phyloP scores from a whole-genome alignment of 805 yeast genomes.

The Phaffomyces opuntiae region DNA sequence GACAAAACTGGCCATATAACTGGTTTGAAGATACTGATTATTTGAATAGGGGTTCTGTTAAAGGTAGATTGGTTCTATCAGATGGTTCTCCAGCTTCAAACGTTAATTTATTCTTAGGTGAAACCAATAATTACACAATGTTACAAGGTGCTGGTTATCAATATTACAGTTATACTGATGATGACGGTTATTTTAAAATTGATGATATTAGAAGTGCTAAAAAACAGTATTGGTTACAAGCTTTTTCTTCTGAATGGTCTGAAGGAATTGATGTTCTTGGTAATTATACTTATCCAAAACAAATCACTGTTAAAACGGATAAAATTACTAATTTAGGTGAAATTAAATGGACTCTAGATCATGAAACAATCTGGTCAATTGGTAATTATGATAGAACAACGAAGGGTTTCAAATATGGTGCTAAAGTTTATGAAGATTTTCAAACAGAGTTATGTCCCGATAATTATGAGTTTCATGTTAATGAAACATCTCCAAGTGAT shows the following conservation, averaged over 20 bases:
- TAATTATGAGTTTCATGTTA: not conserved
- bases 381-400: constrained; percentile 4
- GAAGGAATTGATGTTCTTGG: constrained; percentile 2
- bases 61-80: constrained; percentile 1
- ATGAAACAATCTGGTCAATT: constrained; percentile 2
- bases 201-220: not conserved
- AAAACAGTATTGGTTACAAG: constrained; percentile 1
- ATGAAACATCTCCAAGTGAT: not conserved
- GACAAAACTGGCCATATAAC: constrained; percentile 3
- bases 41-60: not conserved
- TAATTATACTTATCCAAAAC: not conserved
- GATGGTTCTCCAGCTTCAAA: constrained; percentile 3
- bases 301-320: not conserved
- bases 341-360: not conserved
- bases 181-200: constrained; percentile 2
- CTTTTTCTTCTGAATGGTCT: constrained; percentile 4
- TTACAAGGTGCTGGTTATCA: constrained; percentile 4
- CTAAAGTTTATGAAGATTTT: constrained; percentile 2
- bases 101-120: constrained; percentile 1
- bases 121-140: constrained; percentile 2
- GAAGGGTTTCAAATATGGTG: constrained; percentile 1
- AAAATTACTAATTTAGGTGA: not conserved
- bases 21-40: constrained; percentile 1
- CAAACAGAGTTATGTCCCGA: constrained; percentile 2
- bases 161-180: constrained; percentile 3